Percentiles rank a stretch among this genome's conserved stretches.
Evolutionary conservation across 2,329 filamentous ascomycete genomes (phyloP).

Genomic region (Aspergillus thermomutatus): DNA sequence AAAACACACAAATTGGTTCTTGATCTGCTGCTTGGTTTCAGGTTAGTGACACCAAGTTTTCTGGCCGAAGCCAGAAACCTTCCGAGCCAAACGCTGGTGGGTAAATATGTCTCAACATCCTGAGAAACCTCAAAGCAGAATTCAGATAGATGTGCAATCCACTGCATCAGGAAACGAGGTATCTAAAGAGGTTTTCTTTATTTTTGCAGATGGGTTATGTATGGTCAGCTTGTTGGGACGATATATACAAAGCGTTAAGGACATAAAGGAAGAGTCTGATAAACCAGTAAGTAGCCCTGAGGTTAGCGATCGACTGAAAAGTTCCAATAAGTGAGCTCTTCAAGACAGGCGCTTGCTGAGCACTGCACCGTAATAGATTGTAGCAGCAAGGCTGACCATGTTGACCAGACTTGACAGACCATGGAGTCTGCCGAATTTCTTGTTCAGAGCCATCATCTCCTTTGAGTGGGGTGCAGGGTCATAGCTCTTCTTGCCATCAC

Average conservation of each 20-base stretch:
- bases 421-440: constrained; percentile 74
- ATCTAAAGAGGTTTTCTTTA: not conserved
- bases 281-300: not conserved
- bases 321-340: not conserved
- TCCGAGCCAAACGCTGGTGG: too few relatives aligned
- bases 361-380: constrained; percentile 73
- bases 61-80: too few relatives aligned
- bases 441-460: constrained; percentile 80
- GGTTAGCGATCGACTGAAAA: not conserved
- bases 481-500: constrained; percentile 83
- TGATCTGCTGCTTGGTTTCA: not conserved
- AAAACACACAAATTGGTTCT: not conserved
- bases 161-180: not conserved
- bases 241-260: not conserved
- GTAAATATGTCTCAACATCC: not conserved
- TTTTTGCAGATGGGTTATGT: not conserved
- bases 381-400: constrained; percentile 64
- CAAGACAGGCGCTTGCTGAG: constrained; percentile 52
- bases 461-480: constrained; percentile 75
- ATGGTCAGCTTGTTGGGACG: not conserved
- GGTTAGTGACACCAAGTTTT: not conserved
- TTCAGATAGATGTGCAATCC: not conserved
- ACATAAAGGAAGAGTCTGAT: not conserved
- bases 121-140: not conserved
- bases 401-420: constrained; percentile 79